Conservation (phyloP, 164 flowering plant species). For the Kalanchoe fedtschenkoi region DNA sequence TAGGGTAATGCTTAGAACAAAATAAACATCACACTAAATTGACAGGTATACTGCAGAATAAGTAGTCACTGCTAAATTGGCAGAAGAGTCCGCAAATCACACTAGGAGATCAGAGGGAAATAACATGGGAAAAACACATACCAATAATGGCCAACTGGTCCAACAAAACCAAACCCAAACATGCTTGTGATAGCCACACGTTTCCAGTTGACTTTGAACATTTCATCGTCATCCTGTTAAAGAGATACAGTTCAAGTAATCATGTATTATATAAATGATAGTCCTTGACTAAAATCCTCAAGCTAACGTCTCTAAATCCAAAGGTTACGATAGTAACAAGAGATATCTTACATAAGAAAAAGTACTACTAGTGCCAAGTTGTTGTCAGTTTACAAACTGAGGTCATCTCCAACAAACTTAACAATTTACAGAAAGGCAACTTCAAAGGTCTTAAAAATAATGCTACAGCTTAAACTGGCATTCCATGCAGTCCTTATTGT, state of each 20-base stretch:
- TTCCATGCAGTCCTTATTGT: no score
- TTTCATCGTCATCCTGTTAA: constrained; percentile 35
- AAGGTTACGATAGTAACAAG: not conserved
- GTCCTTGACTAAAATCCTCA: not conserved
- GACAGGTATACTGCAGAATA: not conserved
- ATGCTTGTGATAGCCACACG: constrained; percentile 74
- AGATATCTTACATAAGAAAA: not conserved
- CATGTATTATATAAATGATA: not conserved
- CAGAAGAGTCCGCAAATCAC: not conserved
- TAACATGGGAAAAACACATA: constrained; percentile 19
- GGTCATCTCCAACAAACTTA: no score
- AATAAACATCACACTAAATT: not conserved
- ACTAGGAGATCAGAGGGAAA: no score
- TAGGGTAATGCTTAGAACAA: not conserved
- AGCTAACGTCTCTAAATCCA: not conserved
- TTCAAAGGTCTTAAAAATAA: no score
- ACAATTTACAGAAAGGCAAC: no score
- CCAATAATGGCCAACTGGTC: constrained; percentile 93
- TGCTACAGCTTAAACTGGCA: no score
- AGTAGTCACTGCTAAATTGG: not conserved
- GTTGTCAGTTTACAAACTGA: no score
- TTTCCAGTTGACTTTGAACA: constrained; percentile 59
- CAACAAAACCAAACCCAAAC: constrained; percentile 86
- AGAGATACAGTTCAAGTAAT: constrained; percentile 16
- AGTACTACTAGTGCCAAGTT: no score